Evolutionary conservation across 352 stramenopile genomes (phyloP), one percentile per base, ranked within the genome.

Genomic region (Phytopythium helicoides): DNA sequence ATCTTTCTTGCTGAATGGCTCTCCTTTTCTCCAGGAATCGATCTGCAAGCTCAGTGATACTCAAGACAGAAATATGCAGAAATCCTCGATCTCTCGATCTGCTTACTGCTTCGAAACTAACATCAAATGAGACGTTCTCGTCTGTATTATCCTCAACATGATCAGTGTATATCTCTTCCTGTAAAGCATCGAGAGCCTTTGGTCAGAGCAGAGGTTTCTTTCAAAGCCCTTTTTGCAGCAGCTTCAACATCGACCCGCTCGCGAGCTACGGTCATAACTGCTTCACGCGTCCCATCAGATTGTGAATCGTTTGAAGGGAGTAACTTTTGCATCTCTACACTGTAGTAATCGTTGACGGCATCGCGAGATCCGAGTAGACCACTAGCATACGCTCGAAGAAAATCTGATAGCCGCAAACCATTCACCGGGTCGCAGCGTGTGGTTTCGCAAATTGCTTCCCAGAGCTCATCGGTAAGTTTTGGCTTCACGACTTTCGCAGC

Each of bases 301-400:
- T 62, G 64, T 10, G 23, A 48, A 8, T 53, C 67, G 8, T 57
- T 48, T 18, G 74, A 60, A 7, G 69, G 73, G 1, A 81, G 40
- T 21, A 84, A 35, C 34, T 73, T 78, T 50, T 79, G 78, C 2
- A 70, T 75, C 41, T 84, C 66, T 16, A 84, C 78, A 15, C 66
- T 56, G 52, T 81, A 76, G 60, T 72, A 84, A 33, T 84, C 73
- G 0, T 54, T 67, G 10, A 84, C 39, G 5, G 73, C 52, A 42
- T 84, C 54, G 6, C 73, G 69, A 31, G 64, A 60, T 31, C 69
- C 72, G 5, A 84, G 50, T 1, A 75, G 41, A 23, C 62, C 50
- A 16, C 60, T 56, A 23, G 61, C 44, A 47, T 81, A 81, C 9
- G 73, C 55, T 45, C 71, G 51, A 10, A 84, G 37, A 54, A 84